Base-by-base conservation (phyloP, 441 rosid species). In the Codiaeum variegatum region DNA sequence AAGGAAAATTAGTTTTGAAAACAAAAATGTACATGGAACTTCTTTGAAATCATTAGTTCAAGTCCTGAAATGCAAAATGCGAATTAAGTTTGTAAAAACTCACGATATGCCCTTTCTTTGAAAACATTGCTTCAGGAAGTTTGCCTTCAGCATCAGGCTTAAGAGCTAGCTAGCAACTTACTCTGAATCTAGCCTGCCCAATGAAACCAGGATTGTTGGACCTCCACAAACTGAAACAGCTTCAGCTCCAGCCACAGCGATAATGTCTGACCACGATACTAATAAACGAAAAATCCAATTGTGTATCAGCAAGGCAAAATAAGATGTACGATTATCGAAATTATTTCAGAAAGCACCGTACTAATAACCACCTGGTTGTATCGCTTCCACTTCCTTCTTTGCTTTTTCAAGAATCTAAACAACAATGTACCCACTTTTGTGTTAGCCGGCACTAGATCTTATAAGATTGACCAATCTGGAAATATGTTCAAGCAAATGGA, bases 231-330 rank as follows among this genome's bases (percentile, higher is more conserved):
- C 67, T n/a, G 96, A 88, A 84, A 91, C 92, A 73, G 96, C 97
- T 84, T 89, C 95, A 71, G 98, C 93, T 67, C 95, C 97, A 69
- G 89, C 93, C 23, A 89, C 85, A 80, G 93, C 83, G 66, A 91
- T 93, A 90, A 88, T 85, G 85, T 94, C 98, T 2, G 97, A 93
- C 98, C 98, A 91, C 32, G 98, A 90, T 60, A 91, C 96, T 94
- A 79, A 85, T 24, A 71, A 52, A 12, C 67, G 65, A 81, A 58
- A 82, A 64, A 62, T 75, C 65, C 72, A 67, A 40, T 38, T 69
- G 71, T 21, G 75, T 70, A 58, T 82, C 75, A 81, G 82, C 67
- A 71, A 60, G 69, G 73, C 49, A 10, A 59, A 58, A 61, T 36
- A 72, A 15, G 34, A 66, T 72, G 59, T 42, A 70, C 34, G 64